These are phyloP conservation scores for Panicum hallii DNA, from an alignment of 202 grass and related monocot genomes.

Conservation along the genomic window DNA sequence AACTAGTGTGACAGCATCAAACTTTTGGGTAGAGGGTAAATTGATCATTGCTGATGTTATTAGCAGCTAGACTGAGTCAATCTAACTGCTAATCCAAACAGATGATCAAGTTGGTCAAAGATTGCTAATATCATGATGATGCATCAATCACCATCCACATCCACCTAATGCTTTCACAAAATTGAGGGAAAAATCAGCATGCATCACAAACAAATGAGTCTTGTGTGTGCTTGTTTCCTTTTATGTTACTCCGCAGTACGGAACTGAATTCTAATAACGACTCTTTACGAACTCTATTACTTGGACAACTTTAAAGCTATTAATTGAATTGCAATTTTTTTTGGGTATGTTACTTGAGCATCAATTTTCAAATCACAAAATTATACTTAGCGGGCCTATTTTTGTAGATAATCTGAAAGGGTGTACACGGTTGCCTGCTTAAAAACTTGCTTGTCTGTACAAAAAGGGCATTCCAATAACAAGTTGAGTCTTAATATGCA, in stretches of 20 bases:
- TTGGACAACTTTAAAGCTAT: neutral
- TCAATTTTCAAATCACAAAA: neutral
- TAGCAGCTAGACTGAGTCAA: neutral
- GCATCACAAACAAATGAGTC: neutral
- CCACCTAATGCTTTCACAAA: constrained; percentile 1
- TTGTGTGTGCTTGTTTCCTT: neutral
- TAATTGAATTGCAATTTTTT: neutral
- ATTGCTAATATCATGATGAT: neutral
- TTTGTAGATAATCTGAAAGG: neutral
- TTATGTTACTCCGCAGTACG: neutral
- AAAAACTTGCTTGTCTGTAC: neutral
- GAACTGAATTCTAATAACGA: neutral
- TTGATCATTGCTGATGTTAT: neutral
- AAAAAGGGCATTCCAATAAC: neutral
- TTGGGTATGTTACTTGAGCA: neutral
- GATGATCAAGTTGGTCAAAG: no score
- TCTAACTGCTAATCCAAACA: neutral
- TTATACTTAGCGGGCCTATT: neutral
- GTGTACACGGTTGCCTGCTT: neutral
- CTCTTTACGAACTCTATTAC: neutral
- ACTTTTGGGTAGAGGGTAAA: neutral
- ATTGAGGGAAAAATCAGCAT: neutral
- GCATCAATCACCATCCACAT: neutral
- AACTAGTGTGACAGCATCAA: neutral
- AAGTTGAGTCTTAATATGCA: constrained; percentile 35